These are phyloP conservation scores for Erodium maritimum DNA, from an alignment of 345 rosid species.

Conservation along the genomic window DNA sequence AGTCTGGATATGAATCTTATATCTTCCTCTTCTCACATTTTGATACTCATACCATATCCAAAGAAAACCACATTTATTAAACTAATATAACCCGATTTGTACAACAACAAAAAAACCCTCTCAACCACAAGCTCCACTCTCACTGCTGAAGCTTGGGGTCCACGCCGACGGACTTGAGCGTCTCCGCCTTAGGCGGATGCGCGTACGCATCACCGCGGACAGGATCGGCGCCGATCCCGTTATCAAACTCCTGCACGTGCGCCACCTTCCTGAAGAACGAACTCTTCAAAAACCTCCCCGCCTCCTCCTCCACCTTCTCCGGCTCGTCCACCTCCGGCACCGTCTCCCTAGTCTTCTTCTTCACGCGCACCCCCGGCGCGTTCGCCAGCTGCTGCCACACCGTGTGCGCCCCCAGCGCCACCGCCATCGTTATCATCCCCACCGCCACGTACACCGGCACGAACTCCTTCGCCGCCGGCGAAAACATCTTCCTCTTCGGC, in stretches of 20 bases:
- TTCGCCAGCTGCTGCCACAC: conserved; percentile 43
- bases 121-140: neutral
- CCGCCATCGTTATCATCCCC: conserved; percentile 37
- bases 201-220: conserved; percentile 28
- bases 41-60: no score
- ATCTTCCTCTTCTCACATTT: no score
- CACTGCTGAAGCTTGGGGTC: conserved; percentile 21
- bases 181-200: conserved; percentile 26
- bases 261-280: conserved; percentile 71
- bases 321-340: conserved; percentile 73
- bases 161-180: conserved; percentile 47
- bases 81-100: no score
- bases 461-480: neutral
- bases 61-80: no score
- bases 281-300: conserved; percentile 27
- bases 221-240: conserved; percentile 17
- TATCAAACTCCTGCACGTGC: conserved; percentile 40
- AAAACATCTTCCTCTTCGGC: neutral
- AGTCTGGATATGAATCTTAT: no score
- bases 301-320: conserved; percentile 33
- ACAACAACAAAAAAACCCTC: neutral
- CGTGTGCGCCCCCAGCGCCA: conserved; percentile 41
- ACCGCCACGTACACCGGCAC: conserved; percentile 31
- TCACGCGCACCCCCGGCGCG: conserved; percentile 51
- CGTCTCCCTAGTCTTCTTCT: conserved; percentile 57